Evolutionary conservation across 2,329 filamentous ascomycete genomes (phyloP).

Genomic region (Pseudocercospora ulei): DNA sequence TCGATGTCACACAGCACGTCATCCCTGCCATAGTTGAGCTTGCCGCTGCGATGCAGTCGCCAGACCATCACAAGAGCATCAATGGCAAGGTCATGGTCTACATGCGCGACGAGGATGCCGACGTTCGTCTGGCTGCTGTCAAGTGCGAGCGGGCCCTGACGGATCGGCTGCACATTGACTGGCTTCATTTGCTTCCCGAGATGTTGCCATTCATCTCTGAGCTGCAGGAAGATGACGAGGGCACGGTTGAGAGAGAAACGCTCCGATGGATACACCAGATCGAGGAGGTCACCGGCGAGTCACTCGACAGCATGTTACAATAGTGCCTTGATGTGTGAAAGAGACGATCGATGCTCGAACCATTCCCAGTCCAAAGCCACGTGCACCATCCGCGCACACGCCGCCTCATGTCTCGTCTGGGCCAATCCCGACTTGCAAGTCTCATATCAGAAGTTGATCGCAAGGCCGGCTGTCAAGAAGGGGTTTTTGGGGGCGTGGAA

Average conservation of each 20-base stretch:
- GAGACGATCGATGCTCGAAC: no score
- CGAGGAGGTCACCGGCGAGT: slow-evolving; percentile 81
- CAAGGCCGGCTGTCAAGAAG: slow-evolving; percentile 29
- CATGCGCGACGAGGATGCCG: slow-evolving; percentile 61
- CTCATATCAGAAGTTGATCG: slow-evolving; percentile 23
- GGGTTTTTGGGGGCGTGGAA: no score
- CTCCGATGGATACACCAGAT: slow-evolving; percentile 84
- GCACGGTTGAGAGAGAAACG: slow-evolving; percentile 81
- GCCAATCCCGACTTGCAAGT: no score
- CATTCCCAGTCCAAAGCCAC: no score
- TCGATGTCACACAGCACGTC: slow-evolving; percentile 42
- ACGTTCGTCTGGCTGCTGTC: slow-evolving; percentile 70
- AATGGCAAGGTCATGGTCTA: slow-evolving; percentile 69
- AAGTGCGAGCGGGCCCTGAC: slow-evolving; percentile 63
- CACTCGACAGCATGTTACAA: slow-evolving; percentile 73
- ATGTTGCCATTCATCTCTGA: slow-evolving; percentile 96
- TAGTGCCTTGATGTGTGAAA: no score
- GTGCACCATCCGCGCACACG: no score
- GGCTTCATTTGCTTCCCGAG: slow-evolving; percentile 81
- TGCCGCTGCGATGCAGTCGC: slow-evolving; percentile 68
- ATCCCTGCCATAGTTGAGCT: slow-evolving; percentile 71
- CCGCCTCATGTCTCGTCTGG: neutral
- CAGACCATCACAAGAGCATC: slow-evolving; percentile 82
- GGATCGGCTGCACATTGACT: slow-evolving; percentile 77
- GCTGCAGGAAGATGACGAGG: slow-evolving; percentile 91